phyloP scores from a whole-genome alignment of 768 basidiomycete genomes.

The Lentinula boryana region DNA sequence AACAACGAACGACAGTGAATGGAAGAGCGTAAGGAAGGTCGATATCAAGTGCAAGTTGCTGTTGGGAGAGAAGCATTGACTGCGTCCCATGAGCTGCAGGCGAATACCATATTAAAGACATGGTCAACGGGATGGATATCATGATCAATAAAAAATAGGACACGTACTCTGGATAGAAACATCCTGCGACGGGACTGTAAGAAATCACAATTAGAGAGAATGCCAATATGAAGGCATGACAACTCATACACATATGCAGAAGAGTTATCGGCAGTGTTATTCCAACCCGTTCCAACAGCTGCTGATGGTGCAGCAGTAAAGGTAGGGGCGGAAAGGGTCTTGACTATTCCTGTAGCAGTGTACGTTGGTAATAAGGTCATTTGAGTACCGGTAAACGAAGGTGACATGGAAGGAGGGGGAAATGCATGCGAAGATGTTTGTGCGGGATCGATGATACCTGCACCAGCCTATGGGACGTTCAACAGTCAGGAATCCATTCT shows the following conservation, averaged over 20 bases:
- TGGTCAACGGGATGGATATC: conserved; percentile 1
- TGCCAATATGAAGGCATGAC: neutral
- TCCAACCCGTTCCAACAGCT: conserved; percentile 71
- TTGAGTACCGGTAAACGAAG: conserved; percentile 46
- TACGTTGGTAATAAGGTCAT: conserved; percentile 59
- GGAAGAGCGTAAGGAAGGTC: too few species aligned
- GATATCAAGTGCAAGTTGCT: conserved; percentile 28
- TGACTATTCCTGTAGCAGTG: conserved; percentile 61
- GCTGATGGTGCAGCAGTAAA: conserved; percentile 52
- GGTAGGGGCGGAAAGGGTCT: conserved; percentile 57
- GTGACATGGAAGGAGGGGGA: conserved; percentile 57
- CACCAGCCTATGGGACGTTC: conserved; percentile 33
- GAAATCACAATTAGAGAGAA: neutral
- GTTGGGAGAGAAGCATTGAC: conserved; percentile 42
- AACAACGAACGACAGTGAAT: too few species aligned
- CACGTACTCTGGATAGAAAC: conserved; percentile 53
- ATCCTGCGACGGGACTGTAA: conserved; percentile 48
- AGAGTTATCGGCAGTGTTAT: conserved; percentile 57
- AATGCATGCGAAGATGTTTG: conserved; percentile 48
- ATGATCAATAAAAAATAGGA: neutral
- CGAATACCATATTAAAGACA: neutral
- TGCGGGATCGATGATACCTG: conserved; percentile 51
- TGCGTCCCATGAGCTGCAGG: conserved; percentile 50
- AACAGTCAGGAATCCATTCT: neutral
- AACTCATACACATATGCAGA: conserved; percentile 45